These are phyloP conservation scores for Lenzites betulinus DNA, from an alignment of 768 basidiomycete genomes.

Conservation along the genomic window DNA sequence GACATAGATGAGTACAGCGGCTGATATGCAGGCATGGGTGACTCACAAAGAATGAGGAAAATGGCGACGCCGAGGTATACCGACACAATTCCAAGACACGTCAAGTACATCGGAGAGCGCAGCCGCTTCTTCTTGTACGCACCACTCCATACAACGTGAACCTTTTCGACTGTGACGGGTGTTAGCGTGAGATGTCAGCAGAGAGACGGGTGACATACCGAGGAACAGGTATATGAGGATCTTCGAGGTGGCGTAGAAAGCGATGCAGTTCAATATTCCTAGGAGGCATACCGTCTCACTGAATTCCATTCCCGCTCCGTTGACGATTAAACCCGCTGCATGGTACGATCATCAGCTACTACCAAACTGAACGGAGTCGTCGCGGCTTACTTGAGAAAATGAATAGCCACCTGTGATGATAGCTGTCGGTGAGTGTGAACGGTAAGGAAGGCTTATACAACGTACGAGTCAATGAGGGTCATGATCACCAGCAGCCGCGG, in stretches of 20 bases:
- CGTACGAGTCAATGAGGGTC: conserved; percentile 43
- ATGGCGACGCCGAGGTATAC: conserved; percentile 44
- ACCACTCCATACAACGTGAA: conserved; percentile 49
- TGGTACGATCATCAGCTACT: background rate
- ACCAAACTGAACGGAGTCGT: too few species aligned
- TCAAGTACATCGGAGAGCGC: conserved; percentile 44
- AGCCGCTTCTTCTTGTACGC: conserved; percentile 35
- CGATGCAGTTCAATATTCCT: conserved; percentile 47
- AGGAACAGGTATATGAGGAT: conserved; percentile 52
- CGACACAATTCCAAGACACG: conserved; percentile 39
- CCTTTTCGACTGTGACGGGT: conserved; percentile 41
- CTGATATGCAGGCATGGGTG: background rate
- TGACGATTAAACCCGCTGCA: conserved; percentile 45
- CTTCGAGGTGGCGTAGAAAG: conserved; percentile 45
- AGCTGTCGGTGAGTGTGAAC: background rate
- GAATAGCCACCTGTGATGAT: conserved; percentile 38
- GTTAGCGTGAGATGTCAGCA: background rate
- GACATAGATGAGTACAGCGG: background rate
- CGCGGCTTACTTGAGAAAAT: conserved; percentile 44
- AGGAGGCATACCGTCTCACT: conserved; percentile 40
- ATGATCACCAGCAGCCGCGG: conserved; percentile 44
- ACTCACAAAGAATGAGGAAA: conserved; percentile 41
- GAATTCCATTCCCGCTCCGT: conserved; percentile 46
- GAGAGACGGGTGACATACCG: conserved; percentile 22
- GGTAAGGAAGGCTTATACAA: background rate